Evolutionary conservation across 2,329 filamentous ascomycete species (phyloP), one percentile per base, ranked within the genome.

Genomic region (Alternaria alternata): DNA sequence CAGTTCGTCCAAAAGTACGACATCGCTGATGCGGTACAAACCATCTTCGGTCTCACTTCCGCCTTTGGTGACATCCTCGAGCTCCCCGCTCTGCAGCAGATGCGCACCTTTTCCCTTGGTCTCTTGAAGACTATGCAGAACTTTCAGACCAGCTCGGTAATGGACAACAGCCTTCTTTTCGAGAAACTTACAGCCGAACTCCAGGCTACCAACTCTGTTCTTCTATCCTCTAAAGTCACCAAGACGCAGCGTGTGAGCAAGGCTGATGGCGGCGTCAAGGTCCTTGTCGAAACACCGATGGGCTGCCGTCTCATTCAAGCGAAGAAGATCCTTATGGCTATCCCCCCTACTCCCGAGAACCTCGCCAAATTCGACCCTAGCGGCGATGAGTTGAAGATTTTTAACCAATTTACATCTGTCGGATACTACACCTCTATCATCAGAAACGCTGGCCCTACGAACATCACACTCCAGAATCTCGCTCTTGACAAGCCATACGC

Each of bases 1-100:
- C 73, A 84, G 5, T 86, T 85, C 54, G 74, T 83, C 11, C 66
- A 77, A 36, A 85, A 86, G 71, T 81, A 86, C 68, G 70, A 76
- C 16, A 72, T 87, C 4, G 69, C 75, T 7, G 80, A 77, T 43
- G 76, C 81, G 3, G 75, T 84, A 1, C 76, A 74, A n/a, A 72
- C 77, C 7, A 75, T 84, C 16, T 67, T 51, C 16, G 30, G 36
- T 4, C 32, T 59, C 30, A 59, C 47, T 3, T 46, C 59, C 6
- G 66, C 53, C 6, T 53, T 66, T 43, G 62, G 81, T 24, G 80
- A 84, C 62, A 75, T 84, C 39, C 72, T 82, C 7, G 73, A 77
- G 4, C 65, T 77, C 16, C 76, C 80, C 22, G 81, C 82, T 1
- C 57, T 86, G 8, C 52, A 66, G 34, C 44, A 48, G 22, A 48